phyloP scores from a whole-genome alignment of 441 rosid species.

The Omphalea diandra region DNA sequence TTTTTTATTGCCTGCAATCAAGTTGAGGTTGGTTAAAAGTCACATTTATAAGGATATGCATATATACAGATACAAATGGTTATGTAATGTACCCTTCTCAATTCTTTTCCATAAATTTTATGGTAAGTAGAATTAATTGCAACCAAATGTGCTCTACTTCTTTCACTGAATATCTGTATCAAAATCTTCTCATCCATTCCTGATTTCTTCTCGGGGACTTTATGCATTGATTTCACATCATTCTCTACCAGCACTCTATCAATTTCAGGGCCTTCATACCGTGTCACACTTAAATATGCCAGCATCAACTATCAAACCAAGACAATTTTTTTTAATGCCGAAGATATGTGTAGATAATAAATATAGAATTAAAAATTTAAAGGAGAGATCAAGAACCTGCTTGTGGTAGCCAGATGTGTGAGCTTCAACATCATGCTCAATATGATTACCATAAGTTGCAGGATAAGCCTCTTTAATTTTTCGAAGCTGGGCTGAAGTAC shows the following conservation, averaged over 20 bases:
- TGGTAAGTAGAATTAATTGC: slow-evolving; percentile 49
- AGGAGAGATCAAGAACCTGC: slow-evolving; percentile 35
- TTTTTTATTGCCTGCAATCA: slow-evolving; percentile 53
- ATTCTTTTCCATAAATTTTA: slow-evolving; percentile 42
- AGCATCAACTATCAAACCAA: slow-evolving; percentile 43
- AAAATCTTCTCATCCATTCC: slow-evolving; percentile 47
- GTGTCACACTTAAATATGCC: slow-evolving; percentile 54
- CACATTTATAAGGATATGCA: no score
- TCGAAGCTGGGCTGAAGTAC: slow-evolving; percentile 61
- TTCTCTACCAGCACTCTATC: slow-evolving; percentile 47
- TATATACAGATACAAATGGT: background rate
- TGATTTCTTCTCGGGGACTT: slow-evolving; percentile 44
- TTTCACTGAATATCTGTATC: slow-evolving; percentile 59
- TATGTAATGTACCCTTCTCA: slow-evolving; percentile 48
- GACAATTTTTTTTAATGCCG: no score
- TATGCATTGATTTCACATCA: slow-evolving; percentile 55
- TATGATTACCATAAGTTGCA: slow-evolving; percentile 35
- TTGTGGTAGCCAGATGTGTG: slow-evolving; percentile 59
- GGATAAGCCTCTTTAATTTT: slow-evolving; percentile 59
- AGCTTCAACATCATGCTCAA: slow-evolving; percentile 55
- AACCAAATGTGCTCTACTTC: slow-evolving; percentile 68
- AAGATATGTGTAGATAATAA: no score
- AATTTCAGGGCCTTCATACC: slow-evolving; percentile 78
- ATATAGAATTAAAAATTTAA: background rate
- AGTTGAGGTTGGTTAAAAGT: background rate